Base-by-base conservation (phyloP, 2,329 filamentous ascomycete species). In the Ploettnerulaceae sp. region DNA sequence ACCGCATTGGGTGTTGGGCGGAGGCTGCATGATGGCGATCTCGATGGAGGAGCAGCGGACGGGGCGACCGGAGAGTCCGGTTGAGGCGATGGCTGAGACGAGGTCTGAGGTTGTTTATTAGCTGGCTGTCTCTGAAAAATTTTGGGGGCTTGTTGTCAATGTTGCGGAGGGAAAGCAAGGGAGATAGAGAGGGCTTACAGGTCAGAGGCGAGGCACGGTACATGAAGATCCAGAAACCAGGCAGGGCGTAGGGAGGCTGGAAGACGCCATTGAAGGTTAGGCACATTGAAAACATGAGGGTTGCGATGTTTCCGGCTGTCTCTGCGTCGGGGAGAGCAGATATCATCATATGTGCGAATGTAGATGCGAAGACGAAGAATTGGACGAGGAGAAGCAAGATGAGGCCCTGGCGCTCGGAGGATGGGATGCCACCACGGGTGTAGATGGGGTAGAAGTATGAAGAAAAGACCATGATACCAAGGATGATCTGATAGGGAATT, bases 151-250 rank as follows among this genome's bases (percentile, higher is more conserved):
- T 29, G 26, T n/a, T 5, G 14, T 17, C 17, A 9, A 36, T 7
- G 17, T 6, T 15, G 15, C 3, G 18, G 3, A 22, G 14, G 40
- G 9, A 4, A 6, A 8, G 7, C 6, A 22, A 34, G 11, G 35
- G 6, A 25, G 24, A 24, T 11, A 32, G 5, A 9, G 9, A 17
- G 38, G 12, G 45, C 58, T 55, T 71, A 62, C 60, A 62, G 31
- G 58, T 64, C 15, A 64, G 24, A 35, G 61, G 61, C 5, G 83
- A 89, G 40, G 89, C 70, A 29, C 85, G 79, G 67, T 91, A 91
- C 83, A 89, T 88, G 71, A 89, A 89, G 57, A 85, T 82, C 85
- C 86, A 91, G 73, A 90, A 90, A 2, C 79, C 71, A 0, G 86
- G 86, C 15, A 93, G 74, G 0, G 68, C 66, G 2, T 69, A 65